Percentiles rank a stretch among this genome's conserved stretches.
Conservation (phyloP, 495 filamentous ascomycete species). For the Viridothelium virens region DNA sequence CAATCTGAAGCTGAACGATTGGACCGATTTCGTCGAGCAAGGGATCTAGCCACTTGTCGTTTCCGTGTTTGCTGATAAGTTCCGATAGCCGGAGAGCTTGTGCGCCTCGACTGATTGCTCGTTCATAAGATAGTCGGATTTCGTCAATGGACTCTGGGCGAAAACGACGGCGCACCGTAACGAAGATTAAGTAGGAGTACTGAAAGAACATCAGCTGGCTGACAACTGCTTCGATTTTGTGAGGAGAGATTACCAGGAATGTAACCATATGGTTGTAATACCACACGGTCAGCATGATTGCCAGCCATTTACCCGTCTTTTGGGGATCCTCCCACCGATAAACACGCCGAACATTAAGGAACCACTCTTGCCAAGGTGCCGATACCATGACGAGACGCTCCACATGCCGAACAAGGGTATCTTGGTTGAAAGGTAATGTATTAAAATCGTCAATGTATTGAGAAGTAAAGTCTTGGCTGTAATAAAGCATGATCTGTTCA, state of each 20-base stretch:
- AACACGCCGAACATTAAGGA: slow-evolving; percentile 23
- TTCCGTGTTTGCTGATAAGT: slow-evolving; percentile 27
- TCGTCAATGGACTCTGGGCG: slow-evolving; percentile 11
- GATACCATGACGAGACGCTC: slow-evolving; percentile 29
- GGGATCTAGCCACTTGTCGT: slow-evolving; percentile 28
- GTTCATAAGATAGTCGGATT: slow-evolving; percentile 24
- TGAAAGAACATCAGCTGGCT: slow-evolving; percentile 14
- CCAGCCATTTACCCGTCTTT: slow-evolving; percentile 24
- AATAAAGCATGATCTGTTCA: slow-evolving; percentile 23
- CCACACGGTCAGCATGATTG: slow-evolving; percentile 21
- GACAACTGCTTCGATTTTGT: background rate
- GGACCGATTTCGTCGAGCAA: slow-evolving; percentile 28
- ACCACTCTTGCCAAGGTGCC: slow-evolving; percentile 28
- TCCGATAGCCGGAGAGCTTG: slow-evolving; percentile 25
- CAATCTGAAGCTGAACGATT: slow-evolving; percentile 23
- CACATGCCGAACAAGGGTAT: slow-evolving; percentile 18
- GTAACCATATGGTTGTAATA: slow-evolving; percentile 25
- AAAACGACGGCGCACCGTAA: slow-evolving; percentile 24
- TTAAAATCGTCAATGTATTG: slow-evolving; percentile 27
- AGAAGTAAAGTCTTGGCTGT: slow-evolving; percentile 18
- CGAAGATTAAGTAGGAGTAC: slow-evolving; percentile 26
- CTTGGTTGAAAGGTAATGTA: slow-evolving; percentile 22
- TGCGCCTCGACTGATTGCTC: slow-evolving; percentile 21
- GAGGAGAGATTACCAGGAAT: slow-evolving; percentile 23
- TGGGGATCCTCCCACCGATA: slow-evolving; percentile 30